Conservation (phyloP, 2,329 filamentous ascomycete genomes). For the Cladosporium sp. region DNA sequence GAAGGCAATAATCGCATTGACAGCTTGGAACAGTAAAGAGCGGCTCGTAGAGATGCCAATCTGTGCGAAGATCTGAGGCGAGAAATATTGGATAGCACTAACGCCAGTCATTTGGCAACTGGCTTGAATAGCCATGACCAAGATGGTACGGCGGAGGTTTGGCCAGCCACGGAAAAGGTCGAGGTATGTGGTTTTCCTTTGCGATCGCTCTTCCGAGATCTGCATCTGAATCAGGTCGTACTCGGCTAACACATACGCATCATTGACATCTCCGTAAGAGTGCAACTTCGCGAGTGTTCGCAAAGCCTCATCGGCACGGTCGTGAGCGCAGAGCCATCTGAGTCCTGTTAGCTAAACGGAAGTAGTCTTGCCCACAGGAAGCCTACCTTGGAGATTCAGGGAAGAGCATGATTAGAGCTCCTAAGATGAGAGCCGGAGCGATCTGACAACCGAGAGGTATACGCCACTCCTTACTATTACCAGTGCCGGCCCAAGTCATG, state of each 20-base stretch:
- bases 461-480: slow-evolving; percentile 30
- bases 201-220: slow-evolving; percentile 29
- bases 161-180: slow-evolving; percentile 31
- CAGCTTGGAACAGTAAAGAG: slow-evolving; percentile 28
- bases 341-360: neutral
- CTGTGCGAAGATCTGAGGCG: slow-evolving; percentile 31
- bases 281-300: slow-evolving; percentile 29
- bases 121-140: slow-evolving; percentile 34
- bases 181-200: slow-evolving; percentile 26
- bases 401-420: slow-evolving; percentile 28
- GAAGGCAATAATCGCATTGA: slow-evolving; percentile 31
- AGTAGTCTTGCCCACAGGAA: too few species aligned
- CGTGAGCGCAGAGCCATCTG: slow-evolving; percentile 32
- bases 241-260: slow-evolving; percentile 32
- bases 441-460: slow-evolving; percentile 31
- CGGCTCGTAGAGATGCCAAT: slow-evolving; percentile 28
- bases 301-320: slow-evolving; percentile 26
- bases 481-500: slow-evolving; percentile 25
- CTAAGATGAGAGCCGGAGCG: slow-evolving; percentile 28
- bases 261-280: slow-evolving; percentile 29
- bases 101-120: slow-evolving; percentile 36
- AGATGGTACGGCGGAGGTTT: slow-evolving; percentile 32
- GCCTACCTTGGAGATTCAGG: slow-evolving; percentile 25
- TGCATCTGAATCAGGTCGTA: slow-evolving; percentile 31
- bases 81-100: slow-evolving; percentile 36